Percentiles rank a stretch among this genome's conserved stretches.
Evolutionary conservation across 2,329 filamentous ascomycete species (phyloP).

Genomic region (Fusarium sp.): DNA sequence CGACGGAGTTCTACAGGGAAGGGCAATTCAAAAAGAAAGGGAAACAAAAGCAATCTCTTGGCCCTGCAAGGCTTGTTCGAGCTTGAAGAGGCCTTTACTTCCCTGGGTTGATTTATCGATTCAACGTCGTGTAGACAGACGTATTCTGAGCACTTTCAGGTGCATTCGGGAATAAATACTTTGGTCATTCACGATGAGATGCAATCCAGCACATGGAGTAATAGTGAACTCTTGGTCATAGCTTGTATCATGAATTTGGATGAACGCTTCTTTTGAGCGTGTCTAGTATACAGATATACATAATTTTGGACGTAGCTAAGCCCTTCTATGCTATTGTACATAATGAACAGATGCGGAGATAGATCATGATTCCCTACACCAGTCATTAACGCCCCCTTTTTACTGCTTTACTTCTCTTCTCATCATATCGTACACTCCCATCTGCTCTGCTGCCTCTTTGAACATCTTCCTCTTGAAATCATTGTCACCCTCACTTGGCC

Average conservation of each 20-base stretch:
- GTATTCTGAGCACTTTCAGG: constrained; percentile 2
- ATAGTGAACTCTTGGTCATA: background rate
- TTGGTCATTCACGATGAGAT: background rate
- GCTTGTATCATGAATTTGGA: constrained; percentile 11
- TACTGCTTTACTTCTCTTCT: constrained; percentile 33
- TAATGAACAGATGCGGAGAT: constrained; percentile 18
- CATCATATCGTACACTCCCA: constrained; percentile 59
- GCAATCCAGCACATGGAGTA: background rate
- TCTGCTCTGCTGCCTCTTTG: constrained; percentile 56
- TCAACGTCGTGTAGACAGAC: background rate
- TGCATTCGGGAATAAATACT: constrained; percentile 5
- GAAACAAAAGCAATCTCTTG: constrained; percentile 23
- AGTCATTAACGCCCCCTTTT: constrained; percentile 12
- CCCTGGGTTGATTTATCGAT: constrained; percentile 9
- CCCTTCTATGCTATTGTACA: constrained; percentile 26
- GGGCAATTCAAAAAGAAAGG: constrained; percentile 15
- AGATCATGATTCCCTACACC: constrained; percentile 1
- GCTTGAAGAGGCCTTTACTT: constrained; percentile 6
- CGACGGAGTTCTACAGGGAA: constrained; percentile 47
- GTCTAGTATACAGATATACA: constrained; percentile 29
- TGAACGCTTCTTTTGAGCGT: constrained; percentile 10
- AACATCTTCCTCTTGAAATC: constrained; percentile 48
- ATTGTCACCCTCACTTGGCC: constrained; percentile 49
- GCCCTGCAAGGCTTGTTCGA: constrained; percentile 10
- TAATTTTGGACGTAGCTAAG: background rate